Evolutionary conservation across 2,329 filamentous ascomycete genomes (phyloP).

Genomic region (Penicillium sp.): DNA sequence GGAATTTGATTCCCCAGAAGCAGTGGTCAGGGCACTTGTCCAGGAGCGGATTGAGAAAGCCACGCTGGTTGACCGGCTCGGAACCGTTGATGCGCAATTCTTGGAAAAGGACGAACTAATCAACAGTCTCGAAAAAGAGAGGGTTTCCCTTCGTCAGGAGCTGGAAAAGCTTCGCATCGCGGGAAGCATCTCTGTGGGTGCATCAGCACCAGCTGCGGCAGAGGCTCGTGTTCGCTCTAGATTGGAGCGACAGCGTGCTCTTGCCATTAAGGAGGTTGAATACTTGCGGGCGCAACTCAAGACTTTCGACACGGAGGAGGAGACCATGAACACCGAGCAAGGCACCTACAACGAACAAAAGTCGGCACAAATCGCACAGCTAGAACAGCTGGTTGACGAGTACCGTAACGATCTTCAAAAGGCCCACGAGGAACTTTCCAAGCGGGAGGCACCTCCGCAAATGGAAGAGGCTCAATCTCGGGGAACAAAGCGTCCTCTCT

Average conservation of each 20-base stretch:
- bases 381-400: slow-evolving; percentile 83
- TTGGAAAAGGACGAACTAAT: slow-evolving; percentile 76
- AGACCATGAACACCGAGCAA: slow-evolving; percentile 75
- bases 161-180: slow-evolving; percentile 69
- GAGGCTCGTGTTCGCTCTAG: slow-evolving; percentile 72
- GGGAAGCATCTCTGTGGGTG: slow-evolving; percentile 36
- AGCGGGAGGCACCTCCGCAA: slow-evolving; percentile 56
- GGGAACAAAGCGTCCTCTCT: slow-evolving; percentile 67
- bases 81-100: slow-evolving; percentile 76
- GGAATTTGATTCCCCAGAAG: slow-evolving; percentile 86
- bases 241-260: slow-evolving; percentile 79
- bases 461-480: slow-evolving; percentile 47
- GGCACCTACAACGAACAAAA: slow-evolving; percentile 74
- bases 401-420: slow-evolving; percentile 80
- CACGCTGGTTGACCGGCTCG: slow-evolving; percentile 78
- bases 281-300: slow-evolving; percentile 91
- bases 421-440: slow-evolving; percentile 73
- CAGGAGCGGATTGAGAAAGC: slow-evolving; percentile 80
- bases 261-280: slow-evolving; percentile 90
- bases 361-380: slow-evolving; percentile 71
- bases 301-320: slow-evolving; percentile 84
- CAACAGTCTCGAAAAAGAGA: slow-evolving; percentile 71
- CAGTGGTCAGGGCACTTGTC: slow-evolving; percentile 80
- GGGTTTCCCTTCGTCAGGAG: slow-evolving; percentile 65
- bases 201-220: slow-evolving; percentile 51